Percentiles rank a stretch among this genome's conserved stretches.
Evolutionary conservation across 345 rosid species (phyloP).

Genomic region (Rhodamnia rubescens): DNA sequence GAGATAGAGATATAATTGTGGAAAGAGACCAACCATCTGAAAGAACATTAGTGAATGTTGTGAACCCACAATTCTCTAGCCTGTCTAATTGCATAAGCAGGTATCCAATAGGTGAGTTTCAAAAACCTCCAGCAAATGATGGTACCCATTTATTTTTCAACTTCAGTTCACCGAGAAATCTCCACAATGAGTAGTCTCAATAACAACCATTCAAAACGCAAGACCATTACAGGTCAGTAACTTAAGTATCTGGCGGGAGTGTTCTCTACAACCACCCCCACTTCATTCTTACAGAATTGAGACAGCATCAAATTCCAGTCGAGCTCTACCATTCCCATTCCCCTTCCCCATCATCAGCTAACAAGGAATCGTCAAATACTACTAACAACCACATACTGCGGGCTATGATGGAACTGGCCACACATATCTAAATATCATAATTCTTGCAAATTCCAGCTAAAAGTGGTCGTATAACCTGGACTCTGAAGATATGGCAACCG

Average conservation of each 20-base stretch:
- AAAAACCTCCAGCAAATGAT: neutral
- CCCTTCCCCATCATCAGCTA: neutral
- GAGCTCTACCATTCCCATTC: neutral
- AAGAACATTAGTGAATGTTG: neutral
- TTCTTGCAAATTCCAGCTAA: neutral
- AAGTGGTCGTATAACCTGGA: conserved; percentile 14
- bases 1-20: neutral
- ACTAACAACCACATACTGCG: neutral
- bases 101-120: neutral
- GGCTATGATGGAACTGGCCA: neutral
- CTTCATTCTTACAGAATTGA: neutral
- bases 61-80: neutral
- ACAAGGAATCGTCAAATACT: neutral
- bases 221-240: neutral
- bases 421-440: neutral
- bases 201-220: neutral
- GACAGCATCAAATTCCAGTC: neutral
- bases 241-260: neutral
- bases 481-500: conserved; percentile 38
- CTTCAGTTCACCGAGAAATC: neutral
- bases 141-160: neutral
- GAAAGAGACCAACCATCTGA: neutral
- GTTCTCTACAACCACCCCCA: neutral
- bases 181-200: neutral
- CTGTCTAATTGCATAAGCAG: neutral